phyloP scores from a whole-genome alignment of 352 stramenopile species.

The Elongisporangium undulatum region DNA sequence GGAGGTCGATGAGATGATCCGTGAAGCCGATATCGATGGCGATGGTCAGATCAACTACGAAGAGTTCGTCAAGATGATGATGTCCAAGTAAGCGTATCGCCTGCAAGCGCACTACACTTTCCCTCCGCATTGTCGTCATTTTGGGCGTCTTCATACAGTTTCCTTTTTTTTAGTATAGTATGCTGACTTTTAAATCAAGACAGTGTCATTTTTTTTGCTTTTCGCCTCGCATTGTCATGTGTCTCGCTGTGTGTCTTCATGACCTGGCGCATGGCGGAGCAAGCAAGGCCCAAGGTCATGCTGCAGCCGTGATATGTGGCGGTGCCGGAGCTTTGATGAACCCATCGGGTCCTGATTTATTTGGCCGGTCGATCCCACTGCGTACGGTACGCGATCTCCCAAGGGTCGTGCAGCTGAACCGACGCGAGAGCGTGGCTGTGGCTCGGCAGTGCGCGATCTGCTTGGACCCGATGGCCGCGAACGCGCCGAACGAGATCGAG shows the following conservation, averaged over 20 bases:
- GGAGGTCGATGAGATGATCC: constrained; percentile 99
- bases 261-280: too few species aligned
- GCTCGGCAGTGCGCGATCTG: not conserved
- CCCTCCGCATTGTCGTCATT: not conserved
- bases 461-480: constrained; percentile 47
- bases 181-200: not conserved
- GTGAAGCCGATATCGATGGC: constrained; percentile 97
- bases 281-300: too few species aligned
- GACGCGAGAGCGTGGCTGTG: not conserved
- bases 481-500: constrained; percentile 89
- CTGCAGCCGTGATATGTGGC: not conserved
- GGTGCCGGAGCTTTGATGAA: not conserved
- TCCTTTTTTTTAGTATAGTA: not conserved
- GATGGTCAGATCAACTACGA: constrained; percentile 99
- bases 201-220: not conserved
- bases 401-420: not conserved
- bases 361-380: not conserved
- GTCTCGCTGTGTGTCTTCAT: too few species aligned
- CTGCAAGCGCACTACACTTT: not conserved
- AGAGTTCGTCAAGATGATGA: constrained; percentile 99
- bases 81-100: constrained; percentile 88
- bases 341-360: not conserved
- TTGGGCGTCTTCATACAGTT: not conserved
- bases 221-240: not conserved
- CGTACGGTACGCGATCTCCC: not conserved